Evolutionary conservation across 768 basidiomycete species (phyloP).

Genomic region (Steccherinum ochraceum): DNA sequence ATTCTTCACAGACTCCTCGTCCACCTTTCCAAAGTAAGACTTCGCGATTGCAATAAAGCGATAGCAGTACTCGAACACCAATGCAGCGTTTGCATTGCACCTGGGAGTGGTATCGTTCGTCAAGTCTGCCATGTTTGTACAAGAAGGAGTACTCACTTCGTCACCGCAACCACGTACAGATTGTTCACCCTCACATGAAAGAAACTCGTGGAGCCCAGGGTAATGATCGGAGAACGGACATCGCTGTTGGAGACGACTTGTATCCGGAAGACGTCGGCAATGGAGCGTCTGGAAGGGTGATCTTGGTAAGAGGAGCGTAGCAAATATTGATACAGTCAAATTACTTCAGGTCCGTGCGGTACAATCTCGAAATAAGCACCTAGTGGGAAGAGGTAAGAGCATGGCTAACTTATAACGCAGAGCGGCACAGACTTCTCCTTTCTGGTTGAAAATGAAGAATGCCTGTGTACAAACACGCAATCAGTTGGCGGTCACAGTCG

Average conservation of each 20-base stretch:
- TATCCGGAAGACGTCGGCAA: conserved; percentile 97
- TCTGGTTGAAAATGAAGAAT: conserved; percentile 99
- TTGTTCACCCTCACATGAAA: conserved; percentile 97
- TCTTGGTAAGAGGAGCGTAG: background rate
- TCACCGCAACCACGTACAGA: conserved; percentile 91
- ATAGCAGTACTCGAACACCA: conserved; percentile 98
- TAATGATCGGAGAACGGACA: conserved; percentile 95
- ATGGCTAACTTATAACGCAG: too few species aligned
- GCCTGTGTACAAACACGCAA: conserved; percentile 44
- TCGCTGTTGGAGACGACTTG: conserved; percentile 98
- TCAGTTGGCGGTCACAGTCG: too few species aligned
- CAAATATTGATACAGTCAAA: conserved; percentile 1
- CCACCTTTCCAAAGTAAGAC: conserved; percentile 96
- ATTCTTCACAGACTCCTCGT: conserved; percentile 97
- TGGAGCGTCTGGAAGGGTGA: conserved; percentile 62
- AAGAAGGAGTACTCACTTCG: conserved; percentile 58
- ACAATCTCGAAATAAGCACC: conserved; percentile 95
- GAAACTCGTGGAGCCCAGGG: conserved; percentile 96
- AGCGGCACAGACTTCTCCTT: conserved; percentile 86
- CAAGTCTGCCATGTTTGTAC: background rate
- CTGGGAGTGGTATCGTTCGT: conserved; percentile 31
- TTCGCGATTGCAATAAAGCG: conserved; percentile 92
- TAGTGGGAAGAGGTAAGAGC: too few species aligned
- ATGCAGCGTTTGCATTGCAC: conserved; percentile 94
- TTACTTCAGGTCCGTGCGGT: conserved; percentile 96